Base-by-base conservation (phyloP, 2,329 filamentous ascomycete genomes). In the Bipolaris gigantea region DNA sequence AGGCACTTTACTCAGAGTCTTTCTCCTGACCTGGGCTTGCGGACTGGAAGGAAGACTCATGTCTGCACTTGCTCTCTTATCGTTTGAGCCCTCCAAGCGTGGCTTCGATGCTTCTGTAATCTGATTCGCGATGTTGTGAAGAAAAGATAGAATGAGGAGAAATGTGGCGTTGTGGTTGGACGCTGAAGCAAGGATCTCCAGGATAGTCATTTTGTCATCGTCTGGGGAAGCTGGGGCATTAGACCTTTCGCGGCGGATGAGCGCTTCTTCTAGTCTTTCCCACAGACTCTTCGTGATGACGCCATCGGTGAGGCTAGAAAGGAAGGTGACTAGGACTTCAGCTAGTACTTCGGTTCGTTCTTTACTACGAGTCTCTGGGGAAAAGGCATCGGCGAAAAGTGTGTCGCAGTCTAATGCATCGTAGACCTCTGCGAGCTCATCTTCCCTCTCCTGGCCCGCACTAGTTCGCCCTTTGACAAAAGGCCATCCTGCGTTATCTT, bases 101-200 rank as follows among this genome's bases (percentile, higher is more conserved):
- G 65, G 62, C 50, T 61, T 62, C 5, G 61, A 62, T 25, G 65
- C 57, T 32, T 61, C 61, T 50, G 78, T 67, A 6, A 86, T 73
- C 64, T 88, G 85, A 32, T 78, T 77, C 25, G 80, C 75, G 34
- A 88, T 79, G 10, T 81, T 80, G 19, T 81, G 80, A 10, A 97
- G 80, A 75, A 92, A 92, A 8, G 89, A 86, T 0, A 88, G 90
- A 15, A 97, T 77, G 60, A 97, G 92, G 2, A 96, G 89, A 67
- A 97, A 96, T 0, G 89, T 89, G 50, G 96, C 92, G 69, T 91
- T 94, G 75, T 96, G 89, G 45, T 88, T 87, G 0, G 91, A 70
- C 1, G 68, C 89, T 0, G 85, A 82, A 2, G 83, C 79, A 2
- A 97, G 81, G 2, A 88, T 82, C 61, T 97, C 92, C 5, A 96